phyloP scores from a whole-genome alignment of 495 filamentous ascomycete species.

The Pseudevernia furfuracea region DNA sequence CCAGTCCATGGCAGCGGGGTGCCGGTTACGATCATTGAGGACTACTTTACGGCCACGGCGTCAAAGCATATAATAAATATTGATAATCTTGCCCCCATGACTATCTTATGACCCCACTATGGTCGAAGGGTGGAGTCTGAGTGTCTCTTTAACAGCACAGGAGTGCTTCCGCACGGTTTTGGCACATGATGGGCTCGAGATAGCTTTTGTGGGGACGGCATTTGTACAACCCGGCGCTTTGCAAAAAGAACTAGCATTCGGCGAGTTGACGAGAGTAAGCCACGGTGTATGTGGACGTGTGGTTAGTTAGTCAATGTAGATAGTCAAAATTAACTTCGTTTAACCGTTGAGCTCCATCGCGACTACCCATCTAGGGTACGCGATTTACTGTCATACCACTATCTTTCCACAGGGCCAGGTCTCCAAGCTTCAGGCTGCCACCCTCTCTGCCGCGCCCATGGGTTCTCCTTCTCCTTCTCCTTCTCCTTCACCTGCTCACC shows the following conservation, averaged over 20 bases:
- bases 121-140: constrained; percentile 4
- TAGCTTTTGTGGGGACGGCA: background rate
- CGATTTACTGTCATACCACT: background rate
- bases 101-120: constrained; percentile 4
- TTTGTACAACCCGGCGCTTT: constrained; percentile 10
- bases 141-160: constrained; percentile 4
- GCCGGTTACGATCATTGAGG: constrained; percentile 56
- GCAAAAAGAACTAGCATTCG: constrained; percentile 4
- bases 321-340: background rate
- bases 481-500: constrained; percentile 18
- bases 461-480: constrained; percentile 33
- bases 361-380: background rate
- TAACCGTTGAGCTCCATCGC: background rate
- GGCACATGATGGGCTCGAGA: background rate
- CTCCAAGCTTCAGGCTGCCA: constrained; percentile 76
- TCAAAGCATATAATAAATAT: constrained; percentile 19
- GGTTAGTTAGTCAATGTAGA: constrained; percentile 10
- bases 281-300: constrained; percentile 4
- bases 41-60: constrained; percentile 8
- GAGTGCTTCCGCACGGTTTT: background rate
- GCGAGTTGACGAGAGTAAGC: constrained; percentile 7
- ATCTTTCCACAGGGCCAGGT: constrained; percentile 33
- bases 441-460: constrained; percentile 45
- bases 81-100: constrained; percentile 19
- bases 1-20: constrained; percentile 60